Evolutionary conservation across 345 rosid species (phyloP).

Genomic region (Euphorbia pulcherrima): DNA sequence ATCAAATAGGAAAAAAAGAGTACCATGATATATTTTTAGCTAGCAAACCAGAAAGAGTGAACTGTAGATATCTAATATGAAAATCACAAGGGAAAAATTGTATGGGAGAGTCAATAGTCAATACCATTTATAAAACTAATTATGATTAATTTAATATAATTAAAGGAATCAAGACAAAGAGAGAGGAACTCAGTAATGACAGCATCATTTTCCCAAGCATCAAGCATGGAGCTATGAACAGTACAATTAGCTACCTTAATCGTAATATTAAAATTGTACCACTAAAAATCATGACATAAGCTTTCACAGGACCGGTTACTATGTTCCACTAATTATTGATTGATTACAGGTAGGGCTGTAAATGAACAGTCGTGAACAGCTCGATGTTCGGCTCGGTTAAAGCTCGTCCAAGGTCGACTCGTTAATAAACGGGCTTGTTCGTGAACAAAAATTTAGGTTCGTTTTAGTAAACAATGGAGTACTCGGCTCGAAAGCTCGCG

Average conservation of each 20-base stretch:
- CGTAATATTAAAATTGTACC: background rate
- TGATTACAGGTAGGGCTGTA: background rate
- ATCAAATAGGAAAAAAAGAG: too few species aligned
- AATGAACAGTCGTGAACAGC: too few species aligned
- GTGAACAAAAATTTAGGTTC: too few species aligned
- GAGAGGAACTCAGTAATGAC: slow-evolving; percentile 25
- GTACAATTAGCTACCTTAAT: background rate
- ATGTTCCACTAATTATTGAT: background rate
- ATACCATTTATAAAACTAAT: background rate
- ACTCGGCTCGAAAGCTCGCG: too few species aligned
- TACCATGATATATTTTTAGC: background rate
- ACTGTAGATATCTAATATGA: background rate
- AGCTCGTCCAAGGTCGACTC: too few species aligned
- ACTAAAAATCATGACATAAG: background rate
- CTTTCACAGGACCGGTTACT: background rate
- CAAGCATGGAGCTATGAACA: background rate
- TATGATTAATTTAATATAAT: background rate
- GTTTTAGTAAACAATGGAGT: too few species aligned
- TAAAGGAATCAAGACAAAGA: slow-evolving; percentile 23
- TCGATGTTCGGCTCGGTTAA: too few species aligned
- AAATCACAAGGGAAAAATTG: background rate
- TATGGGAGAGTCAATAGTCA: background rate
- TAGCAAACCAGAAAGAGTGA: background rate
- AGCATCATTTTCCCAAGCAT: slow-evolving; percentile 10
- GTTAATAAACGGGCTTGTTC: too few species aligned